A percentile compares a stretch with the other conserved stretches of the same genome.
Evolutionary conservation across 1,284 basidiomycete genomes (phyloP).

Genomic region (Phellinidium pouzarii): DNA sequence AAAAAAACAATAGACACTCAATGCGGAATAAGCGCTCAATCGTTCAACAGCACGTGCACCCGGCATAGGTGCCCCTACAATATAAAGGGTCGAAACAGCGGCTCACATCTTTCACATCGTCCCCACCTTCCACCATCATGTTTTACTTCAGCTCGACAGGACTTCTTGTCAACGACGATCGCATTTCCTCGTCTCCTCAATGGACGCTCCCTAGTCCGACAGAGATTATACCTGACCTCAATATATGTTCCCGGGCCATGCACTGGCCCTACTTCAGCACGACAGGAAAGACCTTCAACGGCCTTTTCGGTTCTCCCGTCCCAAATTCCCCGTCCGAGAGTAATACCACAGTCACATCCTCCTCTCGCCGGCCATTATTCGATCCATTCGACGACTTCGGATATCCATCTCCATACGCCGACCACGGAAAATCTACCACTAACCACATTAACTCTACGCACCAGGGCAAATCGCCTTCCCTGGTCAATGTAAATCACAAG

Average conservation of each 20-base stretch:
- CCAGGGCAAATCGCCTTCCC: background rate
- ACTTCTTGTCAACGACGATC: background rate
- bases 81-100: no score
- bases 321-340: background rate
- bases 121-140: no score
- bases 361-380: no score
- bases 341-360: background rate
- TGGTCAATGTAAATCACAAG: background rate
- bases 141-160: background rate
- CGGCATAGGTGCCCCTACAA: no score
- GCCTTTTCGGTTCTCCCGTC: background rate
- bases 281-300: background rate
- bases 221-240: background rate
- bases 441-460: background rate
- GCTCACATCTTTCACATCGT: no score
- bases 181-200: background rate
- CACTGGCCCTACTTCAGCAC: background rate
- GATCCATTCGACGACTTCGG: no score
- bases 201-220: background rate
- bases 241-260: no score
- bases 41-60: no score
- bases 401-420: no score
- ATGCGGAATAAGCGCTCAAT: no score
- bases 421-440: no score
- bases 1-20: no score